A percentile compares a stretch with the other conserved stretches of the same genome.
These are phyloP conservation scores for Suillus subalutaceus DNA, from an alignment of 768 basidiomycete species.

Conservation along the genomic window DNA sequence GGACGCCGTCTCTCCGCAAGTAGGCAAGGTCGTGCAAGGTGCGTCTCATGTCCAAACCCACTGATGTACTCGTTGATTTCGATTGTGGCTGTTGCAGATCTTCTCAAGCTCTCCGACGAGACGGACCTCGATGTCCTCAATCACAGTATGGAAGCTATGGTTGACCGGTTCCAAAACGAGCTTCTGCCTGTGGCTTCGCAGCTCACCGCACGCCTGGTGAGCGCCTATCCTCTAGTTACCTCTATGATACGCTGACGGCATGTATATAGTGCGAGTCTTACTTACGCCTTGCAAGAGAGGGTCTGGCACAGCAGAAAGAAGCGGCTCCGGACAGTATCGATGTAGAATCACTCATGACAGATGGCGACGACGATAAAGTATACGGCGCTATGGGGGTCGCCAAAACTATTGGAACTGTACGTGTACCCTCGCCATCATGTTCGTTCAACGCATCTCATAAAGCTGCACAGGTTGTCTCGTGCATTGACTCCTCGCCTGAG, in stretches of 20 bases:
- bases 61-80: neutral
- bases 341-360: slow-evolving; percentile 54
- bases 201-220: neutral
- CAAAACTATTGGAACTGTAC: slow-evolving; percentile 61
- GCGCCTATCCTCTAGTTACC: too few species aligned
- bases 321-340: slow-evolving; percentile 52
- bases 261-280: slow-evolving; percentile 53
- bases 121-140: neutral
- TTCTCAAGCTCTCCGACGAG: neutral
- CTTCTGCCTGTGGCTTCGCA: neutral
- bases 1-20: slow-evolving; percentile 38
- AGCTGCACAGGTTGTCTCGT: slow-evolving; percentile 66
- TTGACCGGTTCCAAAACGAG: neutral
- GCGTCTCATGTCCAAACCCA: slow-evolving; percentile 13
- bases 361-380: slow-evolving; percentile 63
- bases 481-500: slow-evolving; percentile 73
- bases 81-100: neutral
- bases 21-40: slow-evolving; percentile 72
- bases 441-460: slow-evolving; percentile 3
- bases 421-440: slow-evolving; percentile 23
- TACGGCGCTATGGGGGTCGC: neutral
- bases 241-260: neutral
- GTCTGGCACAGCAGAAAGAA: slow-evolving; percentile 53
- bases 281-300: slow-evolving; percentile 74
- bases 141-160: slow-evolving; percentile 2